Conservation (phyloP, 2,329 filamentous ascomycete genomes). For the Aspergillus viridinutans region DNA sequence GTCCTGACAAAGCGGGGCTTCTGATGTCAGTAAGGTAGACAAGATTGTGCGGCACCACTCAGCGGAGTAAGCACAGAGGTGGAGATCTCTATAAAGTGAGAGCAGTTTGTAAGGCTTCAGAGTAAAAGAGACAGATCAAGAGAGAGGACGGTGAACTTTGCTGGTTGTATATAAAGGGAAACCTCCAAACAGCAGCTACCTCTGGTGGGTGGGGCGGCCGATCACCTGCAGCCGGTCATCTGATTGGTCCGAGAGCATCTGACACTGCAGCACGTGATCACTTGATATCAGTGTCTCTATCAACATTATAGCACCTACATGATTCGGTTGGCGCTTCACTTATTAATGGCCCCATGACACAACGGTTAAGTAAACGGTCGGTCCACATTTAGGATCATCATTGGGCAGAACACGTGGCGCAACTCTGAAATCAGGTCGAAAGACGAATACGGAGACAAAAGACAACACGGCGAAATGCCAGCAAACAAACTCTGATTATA, state of each 20-base stretch:
- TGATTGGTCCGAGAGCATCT: neutral
- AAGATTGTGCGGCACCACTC: neutral
- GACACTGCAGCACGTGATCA: neutral
- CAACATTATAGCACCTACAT: neutral
- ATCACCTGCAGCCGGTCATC: neutral
- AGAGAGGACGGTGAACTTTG: neutral
- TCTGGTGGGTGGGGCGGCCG: neutral
- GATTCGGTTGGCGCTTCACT: neutral
- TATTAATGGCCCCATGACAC: neutral
- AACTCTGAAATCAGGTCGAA: neutral
- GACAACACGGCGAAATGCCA: neutral
- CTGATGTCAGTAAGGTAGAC: neutral
- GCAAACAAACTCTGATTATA: slow-evolving; percentile 2
- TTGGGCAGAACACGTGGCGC: neutral
- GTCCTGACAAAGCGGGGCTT: slow-evolving; percentile 15
- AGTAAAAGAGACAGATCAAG: neutral
- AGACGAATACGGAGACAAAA: neutral
- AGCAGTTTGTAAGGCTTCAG: neutral
- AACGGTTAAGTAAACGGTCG: neutral
- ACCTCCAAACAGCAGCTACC: neutral
- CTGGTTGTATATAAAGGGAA: neutral
- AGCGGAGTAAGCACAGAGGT: neutral
- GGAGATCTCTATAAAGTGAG: neutral
- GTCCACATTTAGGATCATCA: neutral
- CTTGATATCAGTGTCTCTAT: neutral